phyloP scores from a whole-genome alignment of 108 stramenopile species.

The Nitzschia sp. region DNA sequence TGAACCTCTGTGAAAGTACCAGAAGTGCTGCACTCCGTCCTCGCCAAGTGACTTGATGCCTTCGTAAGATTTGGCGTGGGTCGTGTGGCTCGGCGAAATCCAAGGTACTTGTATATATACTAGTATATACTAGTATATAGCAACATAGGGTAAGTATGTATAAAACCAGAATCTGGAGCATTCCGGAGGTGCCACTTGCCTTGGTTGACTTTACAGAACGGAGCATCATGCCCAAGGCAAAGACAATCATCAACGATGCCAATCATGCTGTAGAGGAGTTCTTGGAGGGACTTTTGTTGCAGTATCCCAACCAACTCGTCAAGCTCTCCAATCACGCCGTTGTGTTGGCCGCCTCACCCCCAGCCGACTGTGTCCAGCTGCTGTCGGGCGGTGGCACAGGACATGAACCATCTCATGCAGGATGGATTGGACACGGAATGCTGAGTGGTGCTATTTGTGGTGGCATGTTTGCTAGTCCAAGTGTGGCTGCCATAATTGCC shows the following conservation, averaged over 20 bases:
- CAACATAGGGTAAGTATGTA: no score
- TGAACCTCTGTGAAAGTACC: no score
- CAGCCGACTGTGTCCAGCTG: constrained; percentile 47
- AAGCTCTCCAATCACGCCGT: constrained; percentile 74
- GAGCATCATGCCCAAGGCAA: constrained; percentile 44
- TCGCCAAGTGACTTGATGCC: no score
- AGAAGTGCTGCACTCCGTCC: no score
- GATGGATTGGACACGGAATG: constrained; percentile 92
- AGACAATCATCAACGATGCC: constrained; percentile 84
- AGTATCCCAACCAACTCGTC: constrained; percentile 71
- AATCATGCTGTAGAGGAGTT: constrained; percentile 71
- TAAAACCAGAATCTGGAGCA: no score
- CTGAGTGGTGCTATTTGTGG: constrained; percentile 95
- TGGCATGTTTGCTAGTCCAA: constrained; percentile 94
- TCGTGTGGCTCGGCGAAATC: no score
- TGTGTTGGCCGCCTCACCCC: constrained; percentile 40
- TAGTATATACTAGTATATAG: no score
- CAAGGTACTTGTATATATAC: no score
- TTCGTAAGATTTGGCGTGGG: no score
- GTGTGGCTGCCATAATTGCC: constrained; percentile 81
- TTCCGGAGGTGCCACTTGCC: no score
- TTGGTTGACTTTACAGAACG: no score
- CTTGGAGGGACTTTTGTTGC: constrained; percentile 69
- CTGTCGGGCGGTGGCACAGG: constrained; percentile 93
- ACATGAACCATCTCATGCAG: constrained; percentile 97